Evolutionary conservation across 2,329 filamentous ascomycete genomes (phyloP).

Genomic region (Penicillium verrucosum): DNA sequence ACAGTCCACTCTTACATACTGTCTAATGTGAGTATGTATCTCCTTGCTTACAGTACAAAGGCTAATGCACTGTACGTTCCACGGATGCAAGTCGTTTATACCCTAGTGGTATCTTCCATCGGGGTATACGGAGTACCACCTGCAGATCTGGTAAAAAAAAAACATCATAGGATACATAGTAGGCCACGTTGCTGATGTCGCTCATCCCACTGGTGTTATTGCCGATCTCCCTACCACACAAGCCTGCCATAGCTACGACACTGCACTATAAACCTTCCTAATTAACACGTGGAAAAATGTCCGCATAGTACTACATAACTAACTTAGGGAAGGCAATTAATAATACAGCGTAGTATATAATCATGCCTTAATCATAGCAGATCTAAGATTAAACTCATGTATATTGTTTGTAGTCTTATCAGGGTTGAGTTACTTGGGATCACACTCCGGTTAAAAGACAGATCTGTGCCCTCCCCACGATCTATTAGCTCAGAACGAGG

Average conservation of each 20-base stretch:
- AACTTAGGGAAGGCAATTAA: neutral
- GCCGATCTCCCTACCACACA: constrained; percentile 3
- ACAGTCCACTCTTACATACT: neutral
- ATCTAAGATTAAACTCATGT: neutral
- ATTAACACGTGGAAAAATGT: neutral
- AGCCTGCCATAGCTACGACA: neutral
- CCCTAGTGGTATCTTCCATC: neutral
- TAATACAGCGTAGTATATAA: neutral
- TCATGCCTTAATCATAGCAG: neutral
- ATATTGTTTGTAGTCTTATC: neutral
- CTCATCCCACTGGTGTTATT: neutral
- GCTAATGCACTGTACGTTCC: neutral
- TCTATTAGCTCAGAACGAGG: neutral
- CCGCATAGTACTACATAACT: neutral
- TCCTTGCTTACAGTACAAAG: neutral
- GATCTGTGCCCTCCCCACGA: neutral
- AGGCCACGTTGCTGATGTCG: neutral
- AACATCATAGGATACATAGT: neutral
- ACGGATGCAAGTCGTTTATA: neutral
- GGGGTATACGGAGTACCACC: neutral
- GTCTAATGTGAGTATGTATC: neutral
- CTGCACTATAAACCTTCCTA: neutral
- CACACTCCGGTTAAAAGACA: neutral
- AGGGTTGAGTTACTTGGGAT: neutral
- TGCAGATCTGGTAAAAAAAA: neutral